Conservation (phyloP, 208 protist genomes). For the Wallacemonas collosoma region DNA sequence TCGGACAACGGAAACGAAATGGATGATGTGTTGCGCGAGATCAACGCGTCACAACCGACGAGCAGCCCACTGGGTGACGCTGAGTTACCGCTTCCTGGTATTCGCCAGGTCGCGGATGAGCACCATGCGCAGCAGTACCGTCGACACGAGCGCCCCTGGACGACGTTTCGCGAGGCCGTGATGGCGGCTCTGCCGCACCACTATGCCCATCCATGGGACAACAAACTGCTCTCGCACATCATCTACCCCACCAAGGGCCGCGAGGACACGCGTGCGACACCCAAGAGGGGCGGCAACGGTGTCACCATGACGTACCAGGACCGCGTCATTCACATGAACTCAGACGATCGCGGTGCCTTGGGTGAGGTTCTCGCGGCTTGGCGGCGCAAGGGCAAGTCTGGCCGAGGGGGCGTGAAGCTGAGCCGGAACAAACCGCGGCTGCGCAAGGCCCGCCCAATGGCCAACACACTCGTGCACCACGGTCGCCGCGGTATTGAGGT, state of each 20-base stretch:
- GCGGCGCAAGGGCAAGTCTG: conserved; percentile 12
- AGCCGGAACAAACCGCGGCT: conserved; percentile 13
- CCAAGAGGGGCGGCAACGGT: conserved; percentile 11
- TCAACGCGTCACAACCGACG: conserved; percentile 4
- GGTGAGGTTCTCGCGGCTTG: conserved; percentile 48
- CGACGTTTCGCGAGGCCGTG: conserved; percentile 71
- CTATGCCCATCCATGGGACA: conserved; percentile 86
- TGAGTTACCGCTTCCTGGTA: not conserved
- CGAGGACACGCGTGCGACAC: conserved; percentile 17
- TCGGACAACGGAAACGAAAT: conserved; percentile 70
- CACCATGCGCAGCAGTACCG: conserved; percentile 25
- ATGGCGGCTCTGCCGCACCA: conserved; percentile 82
- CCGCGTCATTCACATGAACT: conserved; percentile 61
- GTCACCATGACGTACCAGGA: conserved; percentile 66
- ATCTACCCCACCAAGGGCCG: conserved; percentile 66
- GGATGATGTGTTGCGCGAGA: conserved; percentile 64
- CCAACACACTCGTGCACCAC: conserved; percentile 90
- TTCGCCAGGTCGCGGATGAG: conserved; percentile 15
- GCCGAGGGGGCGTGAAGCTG: conserved; percentile 14
- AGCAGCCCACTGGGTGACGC: conserved; percentile 6
- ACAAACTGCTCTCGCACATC: conserved; percentile 59
- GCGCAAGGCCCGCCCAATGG: conserved; percentile 14
- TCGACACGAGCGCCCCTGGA: conserved; percentile 72
- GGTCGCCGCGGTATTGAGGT: conserved; percentile 76
- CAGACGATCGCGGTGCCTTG: conserved; percentile 74